A percentile compares a stretch with the other conserved stretches of the same genome.
Evolutionary conservation across 1,284 basidiomycete genomes (phyloP).

Genomic region (Ceratobasidium papillatum): DNA sequence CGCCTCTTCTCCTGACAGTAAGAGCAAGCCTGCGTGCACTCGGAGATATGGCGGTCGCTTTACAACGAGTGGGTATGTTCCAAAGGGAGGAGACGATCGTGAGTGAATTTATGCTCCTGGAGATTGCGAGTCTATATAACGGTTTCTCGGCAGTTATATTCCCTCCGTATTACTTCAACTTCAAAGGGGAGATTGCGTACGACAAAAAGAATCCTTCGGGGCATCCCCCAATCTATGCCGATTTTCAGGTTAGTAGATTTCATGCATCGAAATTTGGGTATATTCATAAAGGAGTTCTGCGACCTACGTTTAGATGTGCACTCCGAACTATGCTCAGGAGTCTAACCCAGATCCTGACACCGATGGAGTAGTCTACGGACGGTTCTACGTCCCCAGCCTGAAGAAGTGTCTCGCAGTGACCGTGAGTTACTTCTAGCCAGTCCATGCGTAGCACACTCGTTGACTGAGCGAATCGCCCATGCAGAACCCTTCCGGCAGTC

Average conservation of each 20-base stretch:
- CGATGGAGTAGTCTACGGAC: slow-evolving; percentile 2
- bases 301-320: background rate
- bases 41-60: background rate
- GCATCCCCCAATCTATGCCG: background rate
- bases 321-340: slow-evolving; percentile 17
- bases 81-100: background rate
- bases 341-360: background rate
- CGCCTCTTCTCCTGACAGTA: background rate
- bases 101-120: background rate
- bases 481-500: slow-evolving; percentile 3
- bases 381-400: background rate
- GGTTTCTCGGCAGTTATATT: background rate
- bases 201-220: slow-evolving; percentile 8
- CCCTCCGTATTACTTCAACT: slow-evolving; percentile 3
- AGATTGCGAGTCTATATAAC: background rate
- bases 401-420: background rate
- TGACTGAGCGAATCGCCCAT: background rate
- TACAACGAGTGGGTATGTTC: slow-evolving; percentile 3
- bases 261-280: background rate
- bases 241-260: background rate
- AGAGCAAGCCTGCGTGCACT: background rate
- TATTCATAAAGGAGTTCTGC: background rate
- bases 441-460: background rate
- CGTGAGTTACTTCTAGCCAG: background rate
- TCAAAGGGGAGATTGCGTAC: background rate